Conservation (phyloP, 495 filamentous ascomycete species). For the Geopyxis carbonaria region DNA sequence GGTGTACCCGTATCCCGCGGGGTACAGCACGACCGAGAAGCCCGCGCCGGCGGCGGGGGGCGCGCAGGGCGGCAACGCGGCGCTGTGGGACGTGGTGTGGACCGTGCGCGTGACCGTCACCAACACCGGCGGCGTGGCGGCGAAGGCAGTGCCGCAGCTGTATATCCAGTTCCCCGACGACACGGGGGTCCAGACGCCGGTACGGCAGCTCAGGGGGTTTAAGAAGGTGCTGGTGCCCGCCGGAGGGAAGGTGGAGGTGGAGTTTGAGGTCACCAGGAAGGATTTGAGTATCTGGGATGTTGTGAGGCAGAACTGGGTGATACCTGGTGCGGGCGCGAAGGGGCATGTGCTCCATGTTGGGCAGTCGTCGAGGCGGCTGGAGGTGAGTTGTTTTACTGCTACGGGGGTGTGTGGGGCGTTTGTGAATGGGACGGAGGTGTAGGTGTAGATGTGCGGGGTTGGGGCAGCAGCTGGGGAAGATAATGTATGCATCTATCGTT, state of each 20-base stretch:
- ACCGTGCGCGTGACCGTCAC: slow-evolving; percentile 43
- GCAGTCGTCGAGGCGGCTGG: too few species aligned
- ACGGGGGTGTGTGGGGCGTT: too few species aligned
- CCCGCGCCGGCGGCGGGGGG: slow-evolving; percentile 41
- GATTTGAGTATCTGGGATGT: slow-evolving; percentile 62
- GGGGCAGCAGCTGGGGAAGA: too few species aligned
- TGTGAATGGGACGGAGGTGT: too few species aligned
- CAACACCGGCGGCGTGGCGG: slow-evolving; percentile 50
- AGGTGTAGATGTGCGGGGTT: too few species aligned
- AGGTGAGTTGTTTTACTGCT: too few species aligned
- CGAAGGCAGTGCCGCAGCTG: slow-evolving; percentile 59
- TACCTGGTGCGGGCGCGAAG: slow-evolving; percentile 26
- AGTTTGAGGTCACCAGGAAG: slow-evolving; percentile 41
- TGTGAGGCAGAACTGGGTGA: slow-evolving; percentile 50
- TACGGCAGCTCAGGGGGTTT: slow-evolving; percentile 58
- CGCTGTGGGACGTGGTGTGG: slow-evolving; percentile 47
- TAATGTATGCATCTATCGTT: too few species aligned
- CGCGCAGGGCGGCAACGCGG: slow-evolving; percentile 49
- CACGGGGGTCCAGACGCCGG: slow-evolving; percentile 19
- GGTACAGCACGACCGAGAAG: slow-evolving; percentile 40
- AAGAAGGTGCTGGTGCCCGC: slow-evolving; percentile 48
- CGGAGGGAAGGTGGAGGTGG: slow-evolving; percentile 34
- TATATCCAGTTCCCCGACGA: slow-evolving; percentile 19
- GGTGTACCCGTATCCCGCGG: slow-evolving; percentile 44
- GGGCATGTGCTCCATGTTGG: too few species aligned